These are phyloP conservation scores for Ganoderma boninense DNA, from an alignment of 1,284 basidiomycete genomes.

Conservation along the genomic window DNA sequence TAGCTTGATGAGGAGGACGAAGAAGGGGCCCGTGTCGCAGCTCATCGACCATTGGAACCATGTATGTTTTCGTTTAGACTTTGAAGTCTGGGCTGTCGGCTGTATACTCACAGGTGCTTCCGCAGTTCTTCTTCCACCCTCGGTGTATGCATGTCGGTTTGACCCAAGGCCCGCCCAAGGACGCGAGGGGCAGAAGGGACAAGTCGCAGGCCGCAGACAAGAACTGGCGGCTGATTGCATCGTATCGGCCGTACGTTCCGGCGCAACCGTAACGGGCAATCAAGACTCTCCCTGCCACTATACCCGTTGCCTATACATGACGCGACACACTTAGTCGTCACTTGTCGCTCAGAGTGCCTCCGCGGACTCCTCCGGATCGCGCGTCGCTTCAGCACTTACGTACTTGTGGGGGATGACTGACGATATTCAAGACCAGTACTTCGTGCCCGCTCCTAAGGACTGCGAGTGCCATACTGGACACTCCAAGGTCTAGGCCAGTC, in stretches of 20 bases:
- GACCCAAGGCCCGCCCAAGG: conserved; percentile 13
- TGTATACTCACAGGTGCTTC: not conserved
- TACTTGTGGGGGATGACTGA: too few species aligned
- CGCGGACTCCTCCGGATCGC: too few species aligned
- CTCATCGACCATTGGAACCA: conserved; percentile 36
- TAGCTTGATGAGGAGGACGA: conserved; percentile 21
- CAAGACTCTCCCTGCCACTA: too few species aligned
- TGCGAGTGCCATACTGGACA: too few species aligned
- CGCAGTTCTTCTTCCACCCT: conserved; percentile 16
- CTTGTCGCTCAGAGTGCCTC: too few species aligned
- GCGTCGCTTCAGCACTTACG: too few species aligned
- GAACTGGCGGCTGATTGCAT: conserved; percentile 14
- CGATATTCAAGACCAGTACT: too few species aligned
- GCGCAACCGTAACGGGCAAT: too few species aligned
- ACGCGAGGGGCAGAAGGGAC: not conserved
- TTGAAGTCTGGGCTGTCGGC: not conserved
- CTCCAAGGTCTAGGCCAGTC: too few species aligned
- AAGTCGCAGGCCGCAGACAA: conserved; percentile 13
- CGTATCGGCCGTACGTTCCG: conserved; percentile 10
- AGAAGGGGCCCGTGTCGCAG: conserved; percentile 24
- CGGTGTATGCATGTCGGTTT: conserved; percentile 10
- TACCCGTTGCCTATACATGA: too few species aligned
- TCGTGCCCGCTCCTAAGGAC: too few species aligned
- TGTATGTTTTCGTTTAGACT: conserved; percentile 7
- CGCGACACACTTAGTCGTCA: too few species aligned